phyloP scores from a whole-genome alignment of 129 eudicot species.

The Dittrichia graveolens region DNA sequence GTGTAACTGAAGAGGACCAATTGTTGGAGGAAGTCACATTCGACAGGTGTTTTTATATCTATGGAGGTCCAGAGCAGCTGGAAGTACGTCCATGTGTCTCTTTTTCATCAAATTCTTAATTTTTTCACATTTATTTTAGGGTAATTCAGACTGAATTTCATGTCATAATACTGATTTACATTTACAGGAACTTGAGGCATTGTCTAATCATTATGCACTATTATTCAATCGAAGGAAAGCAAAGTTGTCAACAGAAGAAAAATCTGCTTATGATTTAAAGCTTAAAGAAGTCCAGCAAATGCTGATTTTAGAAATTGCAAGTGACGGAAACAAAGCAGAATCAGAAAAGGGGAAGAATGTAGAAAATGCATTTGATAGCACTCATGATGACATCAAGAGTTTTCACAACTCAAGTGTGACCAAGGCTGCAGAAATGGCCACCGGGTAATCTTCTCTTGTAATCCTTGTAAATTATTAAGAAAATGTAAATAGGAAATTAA shows the following conservation, averaged over 20 bases:
- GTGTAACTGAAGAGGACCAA: slow-evolving; percentile 64
- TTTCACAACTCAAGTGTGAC: slow-evolving; percentile 80
- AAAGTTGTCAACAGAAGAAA: slow-evolving; percentile 79
- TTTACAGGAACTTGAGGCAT: slow-evolving; percentile 88
- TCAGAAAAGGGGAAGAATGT: slow-evolving; percentile 80
- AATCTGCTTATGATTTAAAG: slow-evolving; percentile 70
- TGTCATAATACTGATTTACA: slow-evolving; percentile 20
- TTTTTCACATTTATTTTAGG: background rate
- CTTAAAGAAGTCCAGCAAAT: slow-evolving; percentile 91
- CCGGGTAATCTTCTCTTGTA: slow-evolving; percentile 60
- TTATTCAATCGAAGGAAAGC: slow-evolving; percentile 85
- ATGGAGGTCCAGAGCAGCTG: slow-evolving; percentile 99
- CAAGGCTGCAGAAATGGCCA: slow-evolving; percentile 95
- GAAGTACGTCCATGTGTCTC: slow-evolving; percentile 48
- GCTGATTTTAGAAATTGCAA: slow-evolving; percentile 58
- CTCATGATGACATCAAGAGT: slow-evolving; percentile 65
- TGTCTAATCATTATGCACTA: slow-evolving; percentile 85
- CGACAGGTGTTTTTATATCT: slow-evolving; percentile 91
- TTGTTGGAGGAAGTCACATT: slow-evolving; percentile 80
- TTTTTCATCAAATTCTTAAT: background rate
- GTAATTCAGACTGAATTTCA: background rate
- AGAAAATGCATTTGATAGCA: slow-evolving; percentile 50
- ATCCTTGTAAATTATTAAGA: no score
- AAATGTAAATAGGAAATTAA: no score
- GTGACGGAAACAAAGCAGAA: slow-evolving; percentile 51